Percentiles rank a stretch among this genome's conserved stretches.
Evolutionary conservation across 495 filamentous ascomycete genomes (phyloP).

Genomic region (Sporormia fimetaria): DNA sequence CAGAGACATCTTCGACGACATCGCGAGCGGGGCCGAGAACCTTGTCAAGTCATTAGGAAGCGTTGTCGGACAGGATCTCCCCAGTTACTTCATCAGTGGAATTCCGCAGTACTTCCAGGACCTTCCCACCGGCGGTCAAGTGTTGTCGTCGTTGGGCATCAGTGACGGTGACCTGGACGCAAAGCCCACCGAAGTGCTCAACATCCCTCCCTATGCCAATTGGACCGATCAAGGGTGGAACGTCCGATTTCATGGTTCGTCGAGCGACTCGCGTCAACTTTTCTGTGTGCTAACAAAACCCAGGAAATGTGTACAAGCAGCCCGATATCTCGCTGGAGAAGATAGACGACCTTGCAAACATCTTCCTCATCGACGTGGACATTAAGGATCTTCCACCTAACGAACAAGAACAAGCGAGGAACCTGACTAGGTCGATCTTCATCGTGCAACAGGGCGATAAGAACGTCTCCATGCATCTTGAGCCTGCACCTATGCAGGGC

Average conservation of each 20-base stretch:
- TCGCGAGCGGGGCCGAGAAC: constrained; percentile 14
- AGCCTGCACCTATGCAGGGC: constrained; percentile 41
- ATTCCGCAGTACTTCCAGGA: constrained; percentile 57
- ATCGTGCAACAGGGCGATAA: constrained; percentile 55
- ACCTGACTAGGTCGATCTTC: constrained; percentile 59
- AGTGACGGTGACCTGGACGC: constrained; percentile 44
- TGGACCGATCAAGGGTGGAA: constrained; percentile 70
- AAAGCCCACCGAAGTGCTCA: constrained; percentile 58
- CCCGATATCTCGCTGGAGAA: constrained; percentile 51
- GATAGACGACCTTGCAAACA: constrained; percentile 54
- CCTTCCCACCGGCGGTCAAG: constrained; percentile 50
- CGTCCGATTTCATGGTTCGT: constrained; percentile 60
- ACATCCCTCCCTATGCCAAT: constrained; percentile 67
- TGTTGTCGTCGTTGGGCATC: constrained; percentile 49
- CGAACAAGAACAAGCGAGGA: constrained; percentile 55
- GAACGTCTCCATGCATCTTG: constrained; percentile 52
- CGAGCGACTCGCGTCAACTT: no score
- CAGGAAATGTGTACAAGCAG: constrained; percentile 69
- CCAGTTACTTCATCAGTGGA: constrained; percentile 19
- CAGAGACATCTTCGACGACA: constrained; percentile 19
- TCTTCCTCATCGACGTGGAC: constrained; percentile 53
- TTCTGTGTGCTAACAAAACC: no score
- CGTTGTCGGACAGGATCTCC: constrained; percentile 19
- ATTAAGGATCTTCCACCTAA: constrained; percentile 46
- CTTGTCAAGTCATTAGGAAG: constrained; percentile 13